Evolutionary conservation across 2,329 filamentous ascomycete genomes (phyloP), one percentile per base, ranked within the genome.

Genomic region (Metarhizium anisopliae): DNA sequence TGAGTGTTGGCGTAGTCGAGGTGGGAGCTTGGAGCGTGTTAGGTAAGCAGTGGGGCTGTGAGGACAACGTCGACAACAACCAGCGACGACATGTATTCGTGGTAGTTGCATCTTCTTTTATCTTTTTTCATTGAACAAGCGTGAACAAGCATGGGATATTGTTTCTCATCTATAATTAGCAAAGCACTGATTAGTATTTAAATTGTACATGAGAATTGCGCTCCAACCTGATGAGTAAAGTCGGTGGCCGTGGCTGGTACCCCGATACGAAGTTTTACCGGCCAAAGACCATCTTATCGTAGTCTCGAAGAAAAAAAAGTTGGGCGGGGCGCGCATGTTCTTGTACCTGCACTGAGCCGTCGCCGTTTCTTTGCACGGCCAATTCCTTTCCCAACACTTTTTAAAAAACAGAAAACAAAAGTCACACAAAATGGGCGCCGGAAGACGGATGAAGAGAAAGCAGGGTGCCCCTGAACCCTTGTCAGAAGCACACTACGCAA

Each of bases 361-460:
- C 25, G 16, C 43, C 16, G 8, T 29, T 18, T 20, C 18, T 51
- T 25, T 35, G 6, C n/a, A 49, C 25, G 45, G 25, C 57, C 59
- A 59, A 60, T 30, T 53, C 35, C 43, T 50, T 53, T 54, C 53
- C 42, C 55, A 35, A 8, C 10, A 52, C 52, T 49, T 56, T 54
- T 58, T 43, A 47, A 52, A 59, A 40, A 56, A 58, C 60, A 55
- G 60, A 56, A 62, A 69, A 30, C 10, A 14, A 2, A 45, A 45
- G 2, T 45, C 18, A 5, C 10, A 49, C 69, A 84, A 70, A 67
- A 96, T 96, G 92, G 92, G 90, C 77, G 83, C 85, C 59, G 89
- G 91, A 71, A 88, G 91, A 70, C 90, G 92, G 66, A 95, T 96
- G 86, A 58, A 58, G 52, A 89, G 92, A 72, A 96, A 96, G 76